These are phyloP conservation scores for Chiua virens DNA, from an alignment of 768 basidiomycete species.

Conservation along the genomic window DNA sequence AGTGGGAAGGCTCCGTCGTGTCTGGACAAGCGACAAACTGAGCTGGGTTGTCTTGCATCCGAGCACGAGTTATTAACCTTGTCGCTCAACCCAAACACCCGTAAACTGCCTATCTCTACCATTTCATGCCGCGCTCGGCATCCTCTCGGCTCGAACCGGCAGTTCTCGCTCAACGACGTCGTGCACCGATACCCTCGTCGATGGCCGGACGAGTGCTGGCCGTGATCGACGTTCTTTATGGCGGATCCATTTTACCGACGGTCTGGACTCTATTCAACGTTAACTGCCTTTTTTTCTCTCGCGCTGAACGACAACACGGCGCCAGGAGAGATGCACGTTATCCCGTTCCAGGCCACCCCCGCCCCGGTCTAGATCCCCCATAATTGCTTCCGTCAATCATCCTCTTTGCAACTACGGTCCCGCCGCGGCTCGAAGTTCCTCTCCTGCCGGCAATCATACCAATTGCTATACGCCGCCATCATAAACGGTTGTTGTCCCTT, in stretches of 20 bases:
- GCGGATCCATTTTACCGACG: slow-evolving; percentile 20
- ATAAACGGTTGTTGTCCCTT: too few relatives aligned
- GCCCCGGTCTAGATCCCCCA: slow-evolving; percentile 18
- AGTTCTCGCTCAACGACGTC: background rate
- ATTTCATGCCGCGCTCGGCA: background rate
- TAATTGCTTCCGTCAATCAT: background rate
- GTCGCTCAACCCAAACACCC: slow-evolving; percentile 12
- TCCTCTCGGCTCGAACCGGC: background rate
- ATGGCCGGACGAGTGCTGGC: slow-evolving; percentile 10
- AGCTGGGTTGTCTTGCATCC: slow-evolving; percentile 1
- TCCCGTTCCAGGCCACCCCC: slow-evolving; percentile 9
- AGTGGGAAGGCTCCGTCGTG: background rate
- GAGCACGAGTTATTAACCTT: slow-evolving; percentile 28
- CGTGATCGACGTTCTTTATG: slow-evolving; percentile 28
- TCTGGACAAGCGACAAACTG: slow-evolving; percentile 2
- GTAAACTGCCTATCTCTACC: too few relatives aligned
- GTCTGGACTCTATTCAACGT: slow-evolving; percentile 22
- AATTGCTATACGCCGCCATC: too few relatives aligned
- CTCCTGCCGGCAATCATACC: too few relatives aligned
- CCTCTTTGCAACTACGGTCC: background rate
- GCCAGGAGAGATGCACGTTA: slow-evolving; percentile 23
- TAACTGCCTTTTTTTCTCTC: slow-evolving; percentile 15
- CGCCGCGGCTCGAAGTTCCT: too few relatives aligned
- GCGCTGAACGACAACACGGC: slow-evolving; percentile 20
- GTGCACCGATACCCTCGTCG: background rate